Evolutionary conservation across 2,329 filamentous ascomycete genomes (phyloP), one percentile per base, ranked within the genome.

Genomic region (Tolypocladium inflatum): DNA sequence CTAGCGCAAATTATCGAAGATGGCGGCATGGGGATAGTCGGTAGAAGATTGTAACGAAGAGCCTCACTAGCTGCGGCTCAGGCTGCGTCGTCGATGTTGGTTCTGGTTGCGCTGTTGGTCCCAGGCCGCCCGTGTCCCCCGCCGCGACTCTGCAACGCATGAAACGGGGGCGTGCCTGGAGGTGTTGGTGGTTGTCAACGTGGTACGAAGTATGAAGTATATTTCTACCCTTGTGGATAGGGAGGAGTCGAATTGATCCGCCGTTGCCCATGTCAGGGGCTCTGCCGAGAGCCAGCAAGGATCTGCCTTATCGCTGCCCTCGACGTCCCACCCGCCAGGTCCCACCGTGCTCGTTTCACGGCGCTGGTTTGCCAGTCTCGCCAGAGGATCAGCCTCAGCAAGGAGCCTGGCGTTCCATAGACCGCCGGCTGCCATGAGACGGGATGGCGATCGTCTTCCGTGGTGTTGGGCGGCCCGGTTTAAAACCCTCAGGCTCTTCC

Each of bases 301-400:
- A 57, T 57, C 52, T 21, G 50, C 45, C 48, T 53, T 37, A 56
- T 33, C 54, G 21, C 51, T 4, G 35, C 45, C 35, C 42, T 52
- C 23, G 23, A 39, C n/a, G 13, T 23, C 38, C 52, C 55, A 57
- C 55, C 35, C 43, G 26, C 43, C 13, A 39, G 26, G 13, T 37
- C 43, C 52, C 55, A 57, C 55, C 41, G 48, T 30, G 59, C 10
- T 26, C 21, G 57, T 60, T 60, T 60, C 59, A 60, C 37, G n/a
- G 54, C 35, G 37, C 33, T 59, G 55, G 51, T 56, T 59, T 59
- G 54, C 48, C 38, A 19, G 48, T 26, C 21, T 17, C 13, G 19
- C 19, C 57, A 41, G 38, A 37, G n/a, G 38, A 53, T 53, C 45
- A 55, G 53, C 53, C 53, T 42, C 35, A 8, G 8, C 15, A 17